Conservation (phyloP, 1,284 basidiomycete genomes). For the Hemileccinum hortonii region DNA sequence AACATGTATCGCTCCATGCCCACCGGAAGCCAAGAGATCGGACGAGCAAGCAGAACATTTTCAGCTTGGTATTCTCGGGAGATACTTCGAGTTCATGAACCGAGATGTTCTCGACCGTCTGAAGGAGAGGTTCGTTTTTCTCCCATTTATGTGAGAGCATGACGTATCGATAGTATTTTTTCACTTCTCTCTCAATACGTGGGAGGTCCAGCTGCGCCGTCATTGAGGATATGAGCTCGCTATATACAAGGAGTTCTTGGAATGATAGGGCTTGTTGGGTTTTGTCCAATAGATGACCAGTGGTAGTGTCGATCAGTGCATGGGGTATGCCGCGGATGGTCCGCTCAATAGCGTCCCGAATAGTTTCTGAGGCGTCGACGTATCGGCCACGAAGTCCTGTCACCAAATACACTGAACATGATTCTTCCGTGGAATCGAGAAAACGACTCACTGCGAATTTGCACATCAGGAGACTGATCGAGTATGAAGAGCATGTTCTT, state of each 20-base stretch:
- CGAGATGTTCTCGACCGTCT: slow-evolving; percentile 2
- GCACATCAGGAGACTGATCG: neutral
- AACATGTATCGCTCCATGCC: slow-evolving; percentile 19
- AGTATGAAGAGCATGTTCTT: slow-evolving; percentile 2
- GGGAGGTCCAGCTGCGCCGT: neutral
- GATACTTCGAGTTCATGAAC: slow-evolving; percentile 4
- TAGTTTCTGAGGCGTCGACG: neutral
- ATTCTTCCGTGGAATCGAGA: neutral
- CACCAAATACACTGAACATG: neutral
- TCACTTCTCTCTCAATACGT: slow-evolving; percentile 10
- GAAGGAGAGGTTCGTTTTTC: slow-evolving; percentile 6
- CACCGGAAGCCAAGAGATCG: slow-evolving; percentile 2
- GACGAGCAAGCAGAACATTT: slow-evolving; percentile 5
- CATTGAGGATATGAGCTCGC: slow-evolving; percentile 17
- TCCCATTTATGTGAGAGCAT: slow-evolving; percentile 20
- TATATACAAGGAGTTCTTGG: slow-evolving; percentile 3
- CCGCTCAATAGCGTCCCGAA: neutral
- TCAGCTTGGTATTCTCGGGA: slow-evolving; percentile 1
- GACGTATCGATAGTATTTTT: slow-evolving; percentile 13
- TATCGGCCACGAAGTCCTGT: neutral
- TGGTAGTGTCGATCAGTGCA: slow-evolving; percentile 7
- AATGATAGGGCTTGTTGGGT: slow-evolving; percentile 1
- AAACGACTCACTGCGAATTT: neutral
- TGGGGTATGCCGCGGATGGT: slow-evolving; percentile 3
- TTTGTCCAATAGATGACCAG: slow-evolving; percentile 8